Evolutionary conservation across 306 rosid species (phyloP).

Genomic region (Sindora glabra): DNA sequence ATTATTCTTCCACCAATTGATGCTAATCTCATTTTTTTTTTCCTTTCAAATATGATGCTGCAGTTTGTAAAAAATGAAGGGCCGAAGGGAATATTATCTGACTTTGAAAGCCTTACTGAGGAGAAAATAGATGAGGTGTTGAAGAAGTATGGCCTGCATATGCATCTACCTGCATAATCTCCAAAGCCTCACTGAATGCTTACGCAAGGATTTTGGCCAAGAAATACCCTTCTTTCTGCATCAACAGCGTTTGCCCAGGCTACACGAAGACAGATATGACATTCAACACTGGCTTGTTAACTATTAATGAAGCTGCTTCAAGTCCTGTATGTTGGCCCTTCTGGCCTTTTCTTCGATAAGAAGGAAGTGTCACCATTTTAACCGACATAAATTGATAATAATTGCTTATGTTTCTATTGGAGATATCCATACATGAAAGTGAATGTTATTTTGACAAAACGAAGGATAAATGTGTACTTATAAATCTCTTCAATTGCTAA

Average conservation of each 20-base stretch:
- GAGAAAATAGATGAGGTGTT: background rate
- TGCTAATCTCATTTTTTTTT: no score
- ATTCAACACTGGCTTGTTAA: background rate
- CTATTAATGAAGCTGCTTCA: background rate
- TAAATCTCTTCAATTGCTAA: no score
- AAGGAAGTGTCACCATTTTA: background rate
- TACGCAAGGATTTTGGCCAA: background rate
- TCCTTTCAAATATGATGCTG: background rate
- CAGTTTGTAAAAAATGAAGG: no score
- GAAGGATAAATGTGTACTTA: no score
- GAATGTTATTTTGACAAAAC: no score
- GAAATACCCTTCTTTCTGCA: background rate
- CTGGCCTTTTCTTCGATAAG: background rate
- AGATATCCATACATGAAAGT: no score
- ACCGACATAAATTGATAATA: no score
- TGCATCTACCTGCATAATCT: background rate
- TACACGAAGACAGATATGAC: background rate
- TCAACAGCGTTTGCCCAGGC: background rate
- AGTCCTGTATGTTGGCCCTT: background rate
- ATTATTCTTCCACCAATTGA: no score
- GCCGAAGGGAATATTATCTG: no score
- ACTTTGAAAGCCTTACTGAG: background rate
- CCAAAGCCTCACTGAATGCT: background rate
- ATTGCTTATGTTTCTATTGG: no score
- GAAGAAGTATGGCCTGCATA: background rate